Evolutionary conservation across 2,329 filamentous ascomycete genomes (phyloP).

Genomic region (Aureobasidium sp.): DNA sequence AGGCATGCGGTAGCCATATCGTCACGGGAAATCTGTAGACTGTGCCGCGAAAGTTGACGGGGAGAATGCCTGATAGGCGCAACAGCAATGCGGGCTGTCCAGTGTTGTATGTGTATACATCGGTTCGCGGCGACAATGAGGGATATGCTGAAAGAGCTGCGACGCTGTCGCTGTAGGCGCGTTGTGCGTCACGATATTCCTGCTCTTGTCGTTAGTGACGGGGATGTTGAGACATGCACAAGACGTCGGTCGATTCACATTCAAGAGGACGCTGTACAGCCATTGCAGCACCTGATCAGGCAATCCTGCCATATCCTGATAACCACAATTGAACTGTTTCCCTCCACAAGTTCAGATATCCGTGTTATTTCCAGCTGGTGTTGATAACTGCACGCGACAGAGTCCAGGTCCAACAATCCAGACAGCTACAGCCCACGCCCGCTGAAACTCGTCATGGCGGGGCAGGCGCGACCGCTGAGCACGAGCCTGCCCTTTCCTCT

Average conservation of each 20-base stretch:
- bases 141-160: slow-evolving; percentile 71
- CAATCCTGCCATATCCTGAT: slow-evolving; percentile 50
- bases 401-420: neutral
- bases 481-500: neutral
- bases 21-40: slow-evolving; percentile 87
- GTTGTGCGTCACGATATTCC: slow-evolving; percentile 91
- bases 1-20: slow-evolving; percentile 87
- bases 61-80: slow-evolving; percentile 76
- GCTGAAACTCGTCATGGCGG: slow-evolving; percentile 7
- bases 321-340: neutral
- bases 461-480: neutral
- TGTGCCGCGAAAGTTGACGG: slow-evolving; percentile 81
- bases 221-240: neutral
- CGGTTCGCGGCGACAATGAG: slow-evolving; percentile 74
- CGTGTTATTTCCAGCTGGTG: neutral
- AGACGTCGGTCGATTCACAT: neutral
- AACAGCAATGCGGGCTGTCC: slow-evolving; percentile 80
- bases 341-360: neutral
- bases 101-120: slow-evolving; percentile 92
- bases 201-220: slow-evolving; percentile 35
- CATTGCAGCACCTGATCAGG: slow-evolving; percentile 88
- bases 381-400: neutral
- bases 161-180: slow-evolving; percentile 85
- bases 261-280: slow-evolving; percentile 74
- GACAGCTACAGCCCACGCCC: neutral